Percentiles rank a stretch among this genome's conserved stretches.
These are phyloP conservation scores for Glycine soja DNA, from an alignment of 306 rosid species.

Conservation along the genomic window DNA sequence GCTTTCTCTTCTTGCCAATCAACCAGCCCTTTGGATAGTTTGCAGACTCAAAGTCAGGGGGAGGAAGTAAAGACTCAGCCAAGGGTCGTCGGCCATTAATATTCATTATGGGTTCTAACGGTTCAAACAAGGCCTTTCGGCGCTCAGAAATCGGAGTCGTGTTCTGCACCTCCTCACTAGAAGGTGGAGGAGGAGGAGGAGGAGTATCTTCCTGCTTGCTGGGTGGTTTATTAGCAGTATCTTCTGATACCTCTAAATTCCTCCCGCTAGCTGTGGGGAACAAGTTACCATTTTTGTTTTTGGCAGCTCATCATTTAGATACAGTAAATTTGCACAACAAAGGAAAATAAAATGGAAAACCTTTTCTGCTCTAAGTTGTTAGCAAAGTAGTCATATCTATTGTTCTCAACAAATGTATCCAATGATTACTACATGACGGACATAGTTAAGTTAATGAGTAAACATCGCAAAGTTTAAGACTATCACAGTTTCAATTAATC, in stretches of 20 bases:
- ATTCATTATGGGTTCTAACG: conserved; percentile 63
- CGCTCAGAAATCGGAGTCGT: conserved; percentile 46
- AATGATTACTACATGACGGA: neutral
- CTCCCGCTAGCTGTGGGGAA: conserved; percentile 82
- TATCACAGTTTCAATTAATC: too few relatives aligned
- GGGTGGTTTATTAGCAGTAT: conserved; percentile 54
- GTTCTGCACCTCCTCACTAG: conserved; percentile 60
- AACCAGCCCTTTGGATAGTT: conserved; percentile 92
- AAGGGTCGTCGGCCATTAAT: conserved; percentile 66
- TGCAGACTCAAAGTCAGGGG: conserved; percentile 86
- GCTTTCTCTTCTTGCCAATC: conserved; percentile 92
- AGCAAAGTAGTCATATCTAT: neutral
- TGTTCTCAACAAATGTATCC: neutral
- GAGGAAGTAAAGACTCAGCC: conserved; percentile 89
- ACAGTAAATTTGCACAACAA: conserved; percentile 43
- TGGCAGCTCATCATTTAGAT: conserved; percentile 61
- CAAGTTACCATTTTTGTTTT: conserved; percentile 73
- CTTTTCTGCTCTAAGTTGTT: neutral
- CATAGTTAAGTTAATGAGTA: neutral
- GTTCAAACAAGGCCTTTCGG: conserved; percentile 83
- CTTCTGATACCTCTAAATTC: conserved; percentile 73
- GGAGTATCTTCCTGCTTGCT: conserved; percentile 56
- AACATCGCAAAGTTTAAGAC: too few relatives aligned
- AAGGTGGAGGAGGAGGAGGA: neutral
- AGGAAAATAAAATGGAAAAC: neutral